phyloP scores from a whole-genome alignment of 805 yeast species.

The Kodamaea nitidulidarum region DNA sequence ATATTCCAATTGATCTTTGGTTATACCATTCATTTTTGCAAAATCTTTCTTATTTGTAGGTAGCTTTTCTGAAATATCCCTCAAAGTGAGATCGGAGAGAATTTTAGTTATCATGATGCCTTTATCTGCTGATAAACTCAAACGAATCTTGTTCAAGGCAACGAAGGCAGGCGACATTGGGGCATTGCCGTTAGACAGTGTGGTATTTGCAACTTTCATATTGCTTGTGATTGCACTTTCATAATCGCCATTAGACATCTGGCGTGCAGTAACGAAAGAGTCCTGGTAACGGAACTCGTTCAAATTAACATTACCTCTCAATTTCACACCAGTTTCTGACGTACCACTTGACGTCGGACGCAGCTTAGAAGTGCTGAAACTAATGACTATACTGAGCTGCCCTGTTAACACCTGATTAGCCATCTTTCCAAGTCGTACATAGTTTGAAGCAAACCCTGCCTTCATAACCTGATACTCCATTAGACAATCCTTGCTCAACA shows the following conservation, averaged over 20 bases:
- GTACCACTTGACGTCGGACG: conserved; percentile 3
- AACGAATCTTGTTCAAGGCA: conserved; percentile 37
- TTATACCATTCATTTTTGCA: conserved; percentile 34
- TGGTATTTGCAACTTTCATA: background rate
- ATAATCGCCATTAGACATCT: conserved; percentile 12
- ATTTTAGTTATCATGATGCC: conserved; percentile 25
- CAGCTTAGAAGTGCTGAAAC: conserved; percentile 36
- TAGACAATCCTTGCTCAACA: conserved; percentile 62
- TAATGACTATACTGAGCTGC: conserved; percentile 45
- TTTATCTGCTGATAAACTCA: conserved; percentile 38
- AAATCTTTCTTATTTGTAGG: conserved; percentile 51
- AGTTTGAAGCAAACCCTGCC: conserved; percentile 78
- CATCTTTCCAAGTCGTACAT: conserved; percentile 60
- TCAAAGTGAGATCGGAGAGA: conserved; percentile 34
- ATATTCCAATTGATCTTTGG: conserved; percentile 25
- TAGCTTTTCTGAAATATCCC: conserved; percentile 51
- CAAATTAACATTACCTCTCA: conserved; percentile 10
- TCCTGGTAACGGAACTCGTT: conserved; percentile 19
- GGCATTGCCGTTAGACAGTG: conserved; percentile 1
- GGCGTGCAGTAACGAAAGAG: conserved; percentile 24
- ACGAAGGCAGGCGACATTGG: conserved; percentile 14
- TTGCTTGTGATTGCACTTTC: background rate
- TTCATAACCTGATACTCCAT: conserved; percentile 71
- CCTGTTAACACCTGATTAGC: conserved; percentile 48
- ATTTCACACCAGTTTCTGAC: background rate